Base-by-base conservation (phyloP, 1,284 basidiomycete genomes). In the Fomitopsis betulina region DNA sequence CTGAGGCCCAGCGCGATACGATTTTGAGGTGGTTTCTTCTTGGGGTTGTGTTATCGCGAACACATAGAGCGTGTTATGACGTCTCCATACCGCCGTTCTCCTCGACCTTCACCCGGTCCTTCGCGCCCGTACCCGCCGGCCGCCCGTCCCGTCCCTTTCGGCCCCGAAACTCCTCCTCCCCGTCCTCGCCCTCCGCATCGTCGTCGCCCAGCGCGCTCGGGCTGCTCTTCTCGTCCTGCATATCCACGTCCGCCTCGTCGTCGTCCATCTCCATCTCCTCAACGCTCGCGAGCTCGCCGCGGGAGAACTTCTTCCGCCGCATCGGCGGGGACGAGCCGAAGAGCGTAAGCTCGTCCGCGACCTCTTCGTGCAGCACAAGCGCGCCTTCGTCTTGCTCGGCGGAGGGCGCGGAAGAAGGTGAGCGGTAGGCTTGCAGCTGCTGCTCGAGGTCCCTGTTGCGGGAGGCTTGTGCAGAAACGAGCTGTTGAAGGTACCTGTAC, bases 361-460 rank as follows among this genome's bases (percentile, higher is more conserved):
- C 67, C 57, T 71, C 71, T 53, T 72, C 69, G 61, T 72, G 72
- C 53, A 73, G 66, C 60, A 72, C 65, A 52, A 72, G 65, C 51
- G 62, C 61, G 53, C 62, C 68, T 13, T 54, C 53, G 15, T 62
- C 49, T 13, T 69, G 69, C 30, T 63, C 59, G 53, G 37, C 49
- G 56, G 39, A 43, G 52, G 59, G 23, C 47, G 60, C 35, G n/a
- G 53, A 25, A 13, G 51, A 53, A 40, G 60, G 70, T 15, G 68
- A 69, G 30, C 80, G 72, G 64, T 78, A 79, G 37, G 68, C 69
- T 53, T 78, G 76, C 21, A 89, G 75, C 72, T 86, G 81, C 33
- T 78, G 76, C 71, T 94, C 91, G 49, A 94, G 78, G 65, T 91
- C 89, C 45, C 86, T 75, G 69, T 91, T 91, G 5, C 91, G 78